Evolutionary conservation across 305 asterid species (phyloP), one percentile per base, ranked within the genome.

Genomic region (Coffea humblotiana): DNA sequence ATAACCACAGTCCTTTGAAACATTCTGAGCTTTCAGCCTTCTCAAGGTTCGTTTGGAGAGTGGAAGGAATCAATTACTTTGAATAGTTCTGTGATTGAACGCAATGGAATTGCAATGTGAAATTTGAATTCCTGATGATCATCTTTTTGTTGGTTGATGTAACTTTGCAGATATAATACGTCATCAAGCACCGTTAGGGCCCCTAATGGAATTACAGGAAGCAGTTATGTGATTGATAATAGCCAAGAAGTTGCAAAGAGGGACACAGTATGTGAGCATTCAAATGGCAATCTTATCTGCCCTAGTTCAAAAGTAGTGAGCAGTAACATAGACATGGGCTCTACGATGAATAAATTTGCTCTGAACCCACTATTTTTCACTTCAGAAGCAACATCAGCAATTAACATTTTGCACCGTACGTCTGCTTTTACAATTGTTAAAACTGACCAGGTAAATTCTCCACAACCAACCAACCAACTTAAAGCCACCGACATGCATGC

Each of bases 1-100:
- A 89, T 81, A 94, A 89, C 79, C 87, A 82, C 68, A 84, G 77
- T 87, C 87, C 86, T 84, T 86, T 94, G 86, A 87, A 90, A 73
- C 94, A 86, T 77, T 91, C 92, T 73, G 93, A 87, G 83, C 97
- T 89, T 82, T 91, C 97, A 68, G 97, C 97, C 77, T 91, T 93
- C 88, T 90, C 98, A 80, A 90, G 98, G 98, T 94, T 80, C 82
- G 84, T 70, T 14, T 82, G 77, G 68, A 84, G 72, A 84, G 16
- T 77, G 65, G 23, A 45, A 43, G n/a, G 27, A 14, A 48, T 78
- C n/a, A 82, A 72, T 60, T 64, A 49, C 74, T 35, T 71, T 72
- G 25, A 25, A 35, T 35, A 51, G 23, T 69, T 32, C 48, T 61
- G 35, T 71, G 54, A 64, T 49, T 45, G 40, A n/a, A 56, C 54